Evolutionary conservation across 2,329 filamentous ascomycete genomes (phyloP).

Genomic region (Aspergillus piperis): DNA sequence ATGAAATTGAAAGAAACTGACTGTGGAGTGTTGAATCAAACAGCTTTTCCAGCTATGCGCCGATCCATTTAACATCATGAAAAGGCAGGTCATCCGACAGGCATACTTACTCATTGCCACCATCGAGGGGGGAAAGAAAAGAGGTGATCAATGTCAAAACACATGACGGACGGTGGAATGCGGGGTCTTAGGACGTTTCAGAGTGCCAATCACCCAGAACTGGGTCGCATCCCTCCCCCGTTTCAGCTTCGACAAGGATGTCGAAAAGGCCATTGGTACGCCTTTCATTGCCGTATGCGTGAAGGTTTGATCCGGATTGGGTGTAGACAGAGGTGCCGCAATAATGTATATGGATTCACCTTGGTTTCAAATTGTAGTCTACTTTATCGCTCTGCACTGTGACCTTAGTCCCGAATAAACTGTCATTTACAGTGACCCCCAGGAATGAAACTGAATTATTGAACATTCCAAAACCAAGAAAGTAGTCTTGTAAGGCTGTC

Average conservation of each 20-base stretch:
- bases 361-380: background rate
- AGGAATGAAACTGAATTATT: background rate
- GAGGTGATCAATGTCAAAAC: slow-evolving; percentile 3
- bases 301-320: background rate
- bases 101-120: background rate
- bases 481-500: background rate
- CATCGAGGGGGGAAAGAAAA: background rate
- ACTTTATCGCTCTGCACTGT: background rate
- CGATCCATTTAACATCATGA: background rate
- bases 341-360: background rate
- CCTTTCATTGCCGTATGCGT: background rate
- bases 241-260: slow-evolving; percentile 15
- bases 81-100: background rate
- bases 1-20: too few relatives aligned
- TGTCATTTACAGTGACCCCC: background rate
- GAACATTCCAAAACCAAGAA: background rate
- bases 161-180: slow-evolving; percentile 21
- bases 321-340: background rate
- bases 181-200: slow-evolving; percentile 24
- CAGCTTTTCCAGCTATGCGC: background rate
- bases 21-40: background rate
- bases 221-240: slow-evolving; percentile 15
- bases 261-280: slow-evolving; percentile 9
- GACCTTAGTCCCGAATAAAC: too few relatives aligned
- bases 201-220: slow-evolving; percentile 17